Conservation (phyloP, 2,329 filamentous ascomycete genomes). For the Aspergillus fumigatus region DNA sequence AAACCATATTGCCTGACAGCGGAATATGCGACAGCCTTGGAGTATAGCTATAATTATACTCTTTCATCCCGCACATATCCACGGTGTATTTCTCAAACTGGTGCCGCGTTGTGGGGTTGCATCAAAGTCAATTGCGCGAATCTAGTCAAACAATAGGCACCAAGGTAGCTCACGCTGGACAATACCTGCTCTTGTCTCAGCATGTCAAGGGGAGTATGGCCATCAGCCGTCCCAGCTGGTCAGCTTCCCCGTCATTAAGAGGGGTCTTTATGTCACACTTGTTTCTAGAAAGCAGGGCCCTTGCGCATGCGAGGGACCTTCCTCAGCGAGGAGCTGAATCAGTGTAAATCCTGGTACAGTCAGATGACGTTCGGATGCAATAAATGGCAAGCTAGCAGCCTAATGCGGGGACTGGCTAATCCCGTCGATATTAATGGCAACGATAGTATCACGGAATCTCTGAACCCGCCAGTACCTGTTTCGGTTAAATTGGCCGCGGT, state of each 20-base stretch:
- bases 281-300: background rate
- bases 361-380: background rate
- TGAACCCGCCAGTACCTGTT: slow-evolving; percentile 3
- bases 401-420: background rate
- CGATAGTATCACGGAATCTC: background rate
- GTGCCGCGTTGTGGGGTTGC: background rate
- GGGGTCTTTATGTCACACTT: background rate
- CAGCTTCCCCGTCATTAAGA: background rate
- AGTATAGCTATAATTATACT: background rate
- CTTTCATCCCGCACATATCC: background rate
- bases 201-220: background rate
- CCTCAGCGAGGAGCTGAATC: background rate
- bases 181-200: background rate
- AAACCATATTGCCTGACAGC: background rate
- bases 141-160: background rate
- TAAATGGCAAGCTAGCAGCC: background rate
- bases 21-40: background rate
- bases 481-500: slow-evolving; percentile 11
- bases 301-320: background rate
- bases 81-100: background rate
- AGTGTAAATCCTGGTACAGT: background rate
- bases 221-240: background rate
- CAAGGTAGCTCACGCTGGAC: background rate
- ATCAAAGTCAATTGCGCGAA: background rate
- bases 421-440: background rate